Evolutionary conservation across 2,329 filamentous ascomycete genomes (phyloP), one percentile per base, ranked within the genome.

Genomic region (Fusarium nisikadoi): DNA sequence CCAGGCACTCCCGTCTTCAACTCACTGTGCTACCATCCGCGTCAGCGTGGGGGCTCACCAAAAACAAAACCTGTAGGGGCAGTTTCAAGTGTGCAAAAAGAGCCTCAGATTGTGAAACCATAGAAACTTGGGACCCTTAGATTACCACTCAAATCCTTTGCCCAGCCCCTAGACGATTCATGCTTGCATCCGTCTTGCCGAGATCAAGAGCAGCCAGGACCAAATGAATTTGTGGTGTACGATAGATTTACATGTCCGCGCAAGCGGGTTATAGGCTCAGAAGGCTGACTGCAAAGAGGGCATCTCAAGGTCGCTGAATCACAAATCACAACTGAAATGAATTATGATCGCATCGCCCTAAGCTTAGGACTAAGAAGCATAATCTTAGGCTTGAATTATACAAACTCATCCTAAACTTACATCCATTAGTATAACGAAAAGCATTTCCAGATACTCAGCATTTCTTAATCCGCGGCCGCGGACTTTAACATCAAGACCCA

Each of bases 31-130:
- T 58, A 43, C 43, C 27, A 36, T 68, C 62, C 62, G 19, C 39
- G 45, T 61, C 64, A 69, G 57, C 65, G 65, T 68, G 64, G 65
- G 65, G 64, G 65, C 17, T 52, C 42, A 45, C 55, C 27, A 45
- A 55, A 52, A 49, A 33, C 36, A 42, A 29, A 38, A n/a, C n/a
- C 33, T 39, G 49, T 39, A 53, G 49, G 23, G 45, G 46, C 45
- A 52, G 65, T 74, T 58, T 50, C 52, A 54, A 23, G 16, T 47
- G 23, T 43, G 25, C 46, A 33, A 56, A 66, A 53, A 60, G 68
- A 72, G 64, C 68, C 66, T 73, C 68, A 59, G 23, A 67, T 61
- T 61, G 68, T 75, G 74, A 72, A 67, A 74, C 72, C 52, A 39
- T 8, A 43, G 13, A 42, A 29, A 67, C 42, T 36, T 13, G 33